Conservation (phyloP, 768 basidiomycete species). For the Suillus placidus region DNA sequence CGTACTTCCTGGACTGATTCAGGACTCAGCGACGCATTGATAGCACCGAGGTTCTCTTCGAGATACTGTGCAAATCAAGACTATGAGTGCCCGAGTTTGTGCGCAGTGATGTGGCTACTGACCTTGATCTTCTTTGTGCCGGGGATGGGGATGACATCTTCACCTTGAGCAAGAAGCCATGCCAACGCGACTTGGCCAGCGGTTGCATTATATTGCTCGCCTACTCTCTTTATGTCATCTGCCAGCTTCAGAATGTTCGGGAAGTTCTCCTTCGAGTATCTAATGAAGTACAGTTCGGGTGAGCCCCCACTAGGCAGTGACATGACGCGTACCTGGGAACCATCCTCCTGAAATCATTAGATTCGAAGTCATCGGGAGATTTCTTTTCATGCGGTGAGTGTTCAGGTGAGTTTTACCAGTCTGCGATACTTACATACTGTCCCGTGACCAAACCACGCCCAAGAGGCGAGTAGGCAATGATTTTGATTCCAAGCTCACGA, state of each 20-base stretch:
- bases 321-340: constrained; percentile 31
- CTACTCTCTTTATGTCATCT: constrained; percentile 37
- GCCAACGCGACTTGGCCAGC: constrained; percentile 45
- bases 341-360: constrained; percentile 26
- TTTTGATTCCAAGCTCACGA: constrained; percentile 50
- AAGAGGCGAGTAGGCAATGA: constrained; percentile 56
- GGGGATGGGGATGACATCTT: constrained; percentile 43
- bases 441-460: constrained; percentile 57
- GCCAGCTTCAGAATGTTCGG: constrained; percentile 43
- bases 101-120: neutral
- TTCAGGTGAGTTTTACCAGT: constrained; percentile 1
- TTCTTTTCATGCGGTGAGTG: constrained; percentile 20
- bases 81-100: neutral
- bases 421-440: constrained; percentile 35
- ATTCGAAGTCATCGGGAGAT: constrained; percentile 37
- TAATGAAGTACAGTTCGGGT: constrained; percentile 31
- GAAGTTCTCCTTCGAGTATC: constrained; percentile 46
- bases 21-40: constrained; percentile 34
- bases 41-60: constrained; percentile 46
- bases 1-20: constrained; percentile 44
- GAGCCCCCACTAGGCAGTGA: constrained; percentile 29
- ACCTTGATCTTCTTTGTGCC: constrained; percentile 42
- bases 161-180: constrained; percentile 43
- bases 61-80: constrained; percentile 37
- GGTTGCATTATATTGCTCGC: constrained; percentile 36